Percentiles rank a stretch among this genome's conserved stretches.
phyloP scores from a whole-genome alignment of 352 stramenopile species.

The Phytophthora niederhauseri region DNA sequence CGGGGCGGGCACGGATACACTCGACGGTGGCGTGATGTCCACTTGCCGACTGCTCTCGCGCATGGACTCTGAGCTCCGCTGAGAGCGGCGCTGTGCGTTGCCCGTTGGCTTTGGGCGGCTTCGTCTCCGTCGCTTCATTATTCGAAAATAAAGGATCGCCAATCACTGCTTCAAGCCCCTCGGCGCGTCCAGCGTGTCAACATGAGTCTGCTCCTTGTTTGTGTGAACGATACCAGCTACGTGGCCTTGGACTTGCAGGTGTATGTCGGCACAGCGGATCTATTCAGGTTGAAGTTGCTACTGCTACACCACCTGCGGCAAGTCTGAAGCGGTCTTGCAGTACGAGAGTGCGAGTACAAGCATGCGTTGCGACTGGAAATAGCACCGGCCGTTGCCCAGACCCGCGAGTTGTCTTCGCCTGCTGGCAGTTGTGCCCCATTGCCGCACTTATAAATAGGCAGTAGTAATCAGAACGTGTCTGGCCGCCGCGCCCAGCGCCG shows the following conservation, averaged over 20 bases:
- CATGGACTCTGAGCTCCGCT: conserved; percentile 21
- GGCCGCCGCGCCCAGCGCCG: conserved; percentile 9
- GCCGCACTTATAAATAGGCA: conserved; percentile 39
- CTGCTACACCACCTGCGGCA: too few species aligned
- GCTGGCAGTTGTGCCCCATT: conserved; percentile 20
- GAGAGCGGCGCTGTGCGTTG: conserved; percentile 22
- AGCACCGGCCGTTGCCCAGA: conserved; percentile 7
- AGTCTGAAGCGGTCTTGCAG: too few species aligned
- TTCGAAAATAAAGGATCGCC: conserved; percentile 79
- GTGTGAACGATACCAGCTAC: background rate
- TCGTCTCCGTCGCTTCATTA: conserved; percentile 70
- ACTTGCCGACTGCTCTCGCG: conserved; percentile 33
- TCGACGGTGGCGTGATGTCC: conserved; percentile 37
- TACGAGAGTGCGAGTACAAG: too few species aligned
- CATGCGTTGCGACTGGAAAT: background rate
- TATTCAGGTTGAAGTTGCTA: background rate
- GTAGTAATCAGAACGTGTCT: conserved; percentile 39
- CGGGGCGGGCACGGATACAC: conserved; percentile 28
- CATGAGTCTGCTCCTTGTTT: conserved; percentile 14
- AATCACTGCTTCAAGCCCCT: conserved; percentile 59
- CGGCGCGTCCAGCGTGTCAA: conserved; percentile 15
- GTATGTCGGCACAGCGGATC: background rate
- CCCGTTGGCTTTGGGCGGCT: conserved; percentile 25
- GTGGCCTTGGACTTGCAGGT: too few species aligned
- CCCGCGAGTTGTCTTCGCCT: background rate